These are phyloP conservation scores for Thelonectria rubi DNA, from an alignment of 2,329 filamentous ascomycete species.

Conservation along the genomic window DNA sequence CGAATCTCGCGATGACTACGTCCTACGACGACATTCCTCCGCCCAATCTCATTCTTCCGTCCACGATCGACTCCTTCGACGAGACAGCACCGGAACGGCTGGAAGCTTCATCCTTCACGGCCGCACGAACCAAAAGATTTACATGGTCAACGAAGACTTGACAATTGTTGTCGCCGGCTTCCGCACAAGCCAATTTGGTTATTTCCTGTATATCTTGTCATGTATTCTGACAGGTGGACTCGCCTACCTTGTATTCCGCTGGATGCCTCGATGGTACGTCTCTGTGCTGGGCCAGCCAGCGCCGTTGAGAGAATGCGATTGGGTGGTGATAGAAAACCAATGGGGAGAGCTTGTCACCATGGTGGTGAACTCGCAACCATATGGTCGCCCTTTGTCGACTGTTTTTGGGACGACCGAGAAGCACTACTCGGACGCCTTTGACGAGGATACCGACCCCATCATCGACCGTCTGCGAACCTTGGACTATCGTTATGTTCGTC, in stretches of 20 bases:
- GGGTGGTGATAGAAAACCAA: conserved; percentile 97
- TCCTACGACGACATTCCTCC: conserved; percentile 70
- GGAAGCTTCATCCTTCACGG: conserved; percentile 69
- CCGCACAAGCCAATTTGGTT: conserved; percentile 76
- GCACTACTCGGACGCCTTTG: conserved; percentile 60
- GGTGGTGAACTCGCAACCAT: conserved; percentile 64
- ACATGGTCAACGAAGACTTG: conserved; percentile 91
- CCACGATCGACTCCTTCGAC: conserved; percentile 73
- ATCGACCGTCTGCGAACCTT: conserved; percentile 78
- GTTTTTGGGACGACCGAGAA: conserved; percentile 76
- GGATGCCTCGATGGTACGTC: conserved; percentile 90
- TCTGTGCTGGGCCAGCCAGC: conserved; percentile 74
- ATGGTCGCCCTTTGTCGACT: conserved; percentile 65
- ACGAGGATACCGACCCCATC: conserved; percentile 76
- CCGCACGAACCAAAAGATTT: conserved; percentile 86
- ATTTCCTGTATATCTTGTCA: conserved; percentile 72
- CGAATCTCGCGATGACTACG: conserved; percentile 55
- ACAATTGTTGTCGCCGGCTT: conserved; percentile 95
- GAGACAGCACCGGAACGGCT: conserved; percentile 75
- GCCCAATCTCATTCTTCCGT: conserved; percentile 64
- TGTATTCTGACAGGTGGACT: conserved; percentile 79
- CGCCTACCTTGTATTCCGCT: conserved; percentile 85
- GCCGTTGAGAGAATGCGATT: conserved; percentile 78
- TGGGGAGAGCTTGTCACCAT: conserved; percentile 93
- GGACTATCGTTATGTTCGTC: conserved; percentile 93